These are phyloP conservation scores for Odontarrhena argentea DNA, from an alignment of 345 rosid genomes.

Conservation along the genomic window DNA sequence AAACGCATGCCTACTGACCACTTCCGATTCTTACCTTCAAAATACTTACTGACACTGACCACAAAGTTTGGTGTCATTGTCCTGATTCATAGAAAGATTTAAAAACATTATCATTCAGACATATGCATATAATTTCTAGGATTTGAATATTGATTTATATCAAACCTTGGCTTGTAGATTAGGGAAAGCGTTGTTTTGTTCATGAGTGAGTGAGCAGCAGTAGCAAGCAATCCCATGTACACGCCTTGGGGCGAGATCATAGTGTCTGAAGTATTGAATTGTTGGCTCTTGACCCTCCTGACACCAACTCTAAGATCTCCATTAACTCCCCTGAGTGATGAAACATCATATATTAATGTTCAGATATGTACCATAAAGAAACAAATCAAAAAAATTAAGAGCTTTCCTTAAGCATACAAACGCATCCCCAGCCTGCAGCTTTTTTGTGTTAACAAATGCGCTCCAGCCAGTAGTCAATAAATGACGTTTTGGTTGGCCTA, in stretches of 20 bases:
- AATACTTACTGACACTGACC: constrained; percentile 69
- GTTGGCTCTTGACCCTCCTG: constrained; percentile 78
- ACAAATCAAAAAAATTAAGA: no score
- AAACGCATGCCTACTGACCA: constrained; percentile 85
- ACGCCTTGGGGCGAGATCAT: constrained; percentile 84
- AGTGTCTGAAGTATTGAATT: constrained; percentile 69
- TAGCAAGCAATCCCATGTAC: constrained; percentile 90
- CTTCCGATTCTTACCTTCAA: constrained; percentile 66
- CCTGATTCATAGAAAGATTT: constrained; percentile 45
- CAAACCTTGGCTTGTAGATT: constrained; percentile 81
- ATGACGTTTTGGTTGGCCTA: no score
- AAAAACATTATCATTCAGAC: neutral
- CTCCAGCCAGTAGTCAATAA: no score
- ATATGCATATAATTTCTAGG: no score
- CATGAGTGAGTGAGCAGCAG: constrained; percentile 81
- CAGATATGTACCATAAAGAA: no score
- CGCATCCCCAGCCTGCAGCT: no score
- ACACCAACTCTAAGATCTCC: constrained; percentile 85
- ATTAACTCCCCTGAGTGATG: constrained; percentile 57
- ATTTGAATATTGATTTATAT: no score
- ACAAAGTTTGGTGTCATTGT: constrained; percentile 82
- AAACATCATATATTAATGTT: no score
- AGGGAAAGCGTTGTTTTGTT: constrained; percentile 79
- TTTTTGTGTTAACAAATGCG: no score
- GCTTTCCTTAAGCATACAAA: no score